phyloP scores from a whole-genome alignment of 768 basidiomycete species.

The Lepiota brunneoincarnata region DNA sequence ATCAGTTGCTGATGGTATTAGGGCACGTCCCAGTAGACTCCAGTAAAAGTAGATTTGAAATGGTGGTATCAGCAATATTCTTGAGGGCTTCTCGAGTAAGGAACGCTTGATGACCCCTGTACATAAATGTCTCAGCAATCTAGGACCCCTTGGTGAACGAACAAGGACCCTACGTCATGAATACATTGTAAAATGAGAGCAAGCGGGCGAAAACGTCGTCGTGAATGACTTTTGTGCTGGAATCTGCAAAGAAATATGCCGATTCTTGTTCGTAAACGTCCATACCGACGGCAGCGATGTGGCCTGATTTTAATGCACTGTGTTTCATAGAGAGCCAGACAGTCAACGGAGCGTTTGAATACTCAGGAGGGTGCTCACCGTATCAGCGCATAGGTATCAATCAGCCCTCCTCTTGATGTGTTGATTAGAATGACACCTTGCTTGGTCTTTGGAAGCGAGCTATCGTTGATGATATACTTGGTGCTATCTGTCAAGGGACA shows the following conservation, averaged over 20 bases:
- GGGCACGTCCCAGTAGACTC: constrained; percentile 28
- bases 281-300: constrained; percentile 39
- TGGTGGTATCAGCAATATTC: constrained; percentile 38
- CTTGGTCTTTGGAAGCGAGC: constrained; percentile 35
- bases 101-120: constrained; percentile 43
- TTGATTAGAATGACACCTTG: constrained; percentile 40
- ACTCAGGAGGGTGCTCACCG: constrained; percentile 22
- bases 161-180: constrained; percentile 32
- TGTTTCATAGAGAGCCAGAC: not conserved
- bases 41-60: constrained; percentile 32
- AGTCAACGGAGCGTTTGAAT: not conserved
- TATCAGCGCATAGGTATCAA: constrained; percentile 39
- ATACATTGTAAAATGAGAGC: constrained; percentile 44
- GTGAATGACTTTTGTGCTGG: constrained; percentile 40
- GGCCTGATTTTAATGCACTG: constrained; percentile 36
- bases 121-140: not conserved
- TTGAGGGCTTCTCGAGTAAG: constrained; percentile 37
- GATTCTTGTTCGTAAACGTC: constrained; percentile 43
- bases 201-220: constrained; percentile 43
- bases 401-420: constrained; percentile 40
- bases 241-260: constrained; percentile 40
- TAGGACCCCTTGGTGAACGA: not conserved
- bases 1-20: constrained; percentile 20
- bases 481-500: constrained; percentile 36
- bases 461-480: constrained; percentile 40